Base-by-base conservation (phyloP, 805 yeast species). In the Wickerhamiella domercqiae region DNA sequence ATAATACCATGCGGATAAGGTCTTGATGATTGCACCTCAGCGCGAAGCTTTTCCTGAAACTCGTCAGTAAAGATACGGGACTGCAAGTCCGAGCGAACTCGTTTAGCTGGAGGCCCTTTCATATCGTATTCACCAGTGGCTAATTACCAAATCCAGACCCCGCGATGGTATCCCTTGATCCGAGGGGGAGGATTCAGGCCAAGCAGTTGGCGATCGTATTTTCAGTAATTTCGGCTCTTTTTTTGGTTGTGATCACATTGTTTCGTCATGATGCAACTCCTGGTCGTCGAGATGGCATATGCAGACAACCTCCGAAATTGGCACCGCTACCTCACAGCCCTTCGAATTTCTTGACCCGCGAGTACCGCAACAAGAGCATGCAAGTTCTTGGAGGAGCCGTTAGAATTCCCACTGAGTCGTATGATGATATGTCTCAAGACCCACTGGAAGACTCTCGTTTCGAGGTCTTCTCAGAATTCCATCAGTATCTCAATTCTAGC, bases 1-100 rank as follows among this genome's bases (percentile, higher is more conserved):
- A 90, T 78, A 11, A 84, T 74, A 2, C 97, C 96, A 86, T 96
- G 87, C 52, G 73, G 68, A 55, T 78, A 90, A 1, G 98, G 98
- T 45, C 71, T 64, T 2, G 93, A 73, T 5, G 61, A 57, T 1
- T 59, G 45, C 26, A 84, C 70, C n/a, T 41, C 25, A 3, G 14
- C 16, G 9, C 39, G 32, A 20, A 48, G 37, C 15, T 38, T 32
- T 13, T 17, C 36, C 22, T 40, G 45, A 32, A 37, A 40, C 28
- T 41, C 41, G 5, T 36, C 39, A 5, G 37, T 30, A 7, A 46
- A 29, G 13, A 43, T 19, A 2, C 34, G 32, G 7, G 38, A 21
- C 32, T 43, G 41, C 19, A 47, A 24, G 21, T 17, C 16, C 9
- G 13, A 9, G 11, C 21, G 20, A 7, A 21, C 5, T 5, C 21